These are phyloP conservation scores for Gnaphalium uliginosum DNA, from an alignment of 129 eudicot genomes.

Conservation along the genomic window DNA sequence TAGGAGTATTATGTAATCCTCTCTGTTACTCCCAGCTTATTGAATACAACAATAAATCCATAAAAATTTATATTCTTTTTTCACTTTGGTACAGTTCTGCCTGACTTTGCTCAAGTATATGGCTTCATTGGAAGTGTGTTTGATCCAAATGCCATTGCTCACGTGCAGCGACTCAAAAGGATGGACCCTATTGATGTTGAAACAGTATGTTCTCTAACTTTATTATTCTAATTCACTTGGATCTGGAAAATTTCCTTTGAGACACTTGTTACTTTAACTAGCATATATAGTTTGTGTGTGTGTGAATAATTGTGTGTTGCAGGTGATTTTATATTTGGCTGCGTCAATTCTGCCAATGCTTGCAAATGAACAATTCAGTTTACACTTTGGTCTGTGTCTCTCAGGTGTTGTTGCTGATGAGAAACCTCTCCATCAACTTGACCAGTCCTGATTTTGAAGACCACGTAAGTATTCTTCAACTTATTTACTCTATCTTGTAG, in stretches of 20 bases:
- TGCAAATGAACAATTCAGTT: neutral
- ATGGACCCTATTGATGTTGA: slow-evolving; percentile 98
- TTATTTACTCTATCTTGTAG: slow-evolving; percentile 2
- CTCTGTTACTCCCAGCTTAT: neutral
- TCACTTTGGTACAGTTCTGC: slow-evolving; percentile 62
- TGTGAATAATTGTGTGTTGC: neutral
- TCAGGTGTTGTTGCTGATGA: slow-evolving; percentile 90
- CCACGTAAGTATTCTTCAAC: slow-evolving; percentile 60
- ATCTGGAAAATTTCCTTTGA: neutral
- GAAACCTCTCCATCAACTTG: slow-evolving; percentile 93
- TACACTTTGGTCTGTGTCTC: slow-evolving; percentile 18
- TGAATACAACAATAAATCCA: neutral
- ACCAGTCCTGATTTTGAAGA: slow-evolving; percentile 93
- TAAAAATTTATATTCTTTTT: neutral
- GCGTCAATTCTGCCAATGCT: neutral
- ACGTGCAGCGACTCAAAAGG: slow-evolving; percentile 72
- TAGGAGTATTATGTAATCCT: neutral
- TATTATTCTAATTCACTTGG: neutral
- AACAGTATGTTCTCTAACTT: slow-evolving; percentile 51
- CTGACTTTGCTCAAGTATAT: slow-evolving; percentile 94
- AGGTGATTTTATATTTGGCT: neutral
- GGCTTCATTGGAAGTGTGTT: slow-evolving; percentile 90
- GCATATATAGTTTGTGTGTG: neutral
- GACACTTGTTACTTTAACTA: neutral
- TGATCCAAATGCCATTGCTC: slow-evolving; percentile 73